These are phyloP conservation scores for Didymella pinodella DNA, from an alignment of 2,329 filamentous ascomycete genomes.

Conservation along the genomic window DNA sequence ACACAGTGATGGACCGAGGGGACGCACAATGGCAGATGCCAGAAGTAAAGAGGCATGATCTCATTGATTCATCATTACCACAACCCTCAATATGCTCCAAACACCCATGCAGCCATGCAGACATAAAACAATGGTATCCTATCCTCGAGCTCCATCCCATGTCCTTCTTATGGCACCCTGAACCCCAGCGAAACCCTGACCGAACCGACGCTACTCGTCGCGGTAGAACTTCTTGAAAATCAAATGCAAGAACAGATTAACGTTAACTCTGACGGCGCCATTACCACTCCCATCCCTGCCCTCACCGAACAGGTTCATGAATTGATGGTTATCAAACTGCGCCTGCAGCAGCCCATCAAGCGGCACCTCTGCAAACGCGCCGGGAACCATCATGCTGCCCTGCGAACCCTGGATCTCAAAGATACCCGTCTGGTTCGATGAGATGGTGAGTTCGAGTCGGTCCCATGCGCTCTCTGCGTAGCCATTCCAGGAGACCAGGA, in stretches of 20 bases:
- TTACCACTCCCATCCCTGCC: constrained; percentile 31
- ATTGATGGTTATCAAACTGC: constrained; percentile 96
- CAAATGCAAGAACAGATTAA: constrained; percentile 94
- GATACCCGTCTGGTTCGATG: constrained; percentile 89
- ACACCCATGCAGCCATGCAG: constrained; percentile 2
- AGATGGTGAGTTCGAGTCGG: constrained; percentile 92
- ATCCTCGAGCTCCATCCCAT: constrained; percentile 1
- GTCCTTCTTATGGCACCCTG: neutral
- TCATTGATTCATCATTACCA: constrained; percentile 12
- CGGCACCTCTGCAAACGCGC: constrained; percentile 85
- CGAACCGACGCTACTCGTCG: constrained; percentile 40
- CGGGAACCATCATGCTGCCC: constrained; percentile 94
- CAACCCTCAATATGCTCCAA: neutral
- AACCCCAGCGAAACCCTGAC: neutral
- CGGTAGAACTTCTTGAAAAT: constrained; percentile 98
- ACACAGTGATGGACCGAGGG: neutral
- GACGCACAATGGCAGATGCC: neutral
- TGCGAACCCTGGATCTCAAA: constrained; percentile 92
- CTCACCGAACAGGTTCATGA: constrained; percentile 82
- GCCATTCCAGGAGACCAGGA: constrained; percentile 89
- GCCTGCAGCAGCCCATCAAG: constrained; percentile 95
- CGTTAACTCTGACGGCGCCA: constrained; percentile 78
- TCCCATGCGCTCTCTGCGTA: constrained; percentile 85
- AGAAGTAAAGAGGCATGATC: constrained; percentile 3
- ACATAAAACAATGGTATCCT: constrained; percentile 10